Evolutionary conservation across 345 rosid species (phyloP).

Genomic region (Lagerstroemia speciosa): DNA sequence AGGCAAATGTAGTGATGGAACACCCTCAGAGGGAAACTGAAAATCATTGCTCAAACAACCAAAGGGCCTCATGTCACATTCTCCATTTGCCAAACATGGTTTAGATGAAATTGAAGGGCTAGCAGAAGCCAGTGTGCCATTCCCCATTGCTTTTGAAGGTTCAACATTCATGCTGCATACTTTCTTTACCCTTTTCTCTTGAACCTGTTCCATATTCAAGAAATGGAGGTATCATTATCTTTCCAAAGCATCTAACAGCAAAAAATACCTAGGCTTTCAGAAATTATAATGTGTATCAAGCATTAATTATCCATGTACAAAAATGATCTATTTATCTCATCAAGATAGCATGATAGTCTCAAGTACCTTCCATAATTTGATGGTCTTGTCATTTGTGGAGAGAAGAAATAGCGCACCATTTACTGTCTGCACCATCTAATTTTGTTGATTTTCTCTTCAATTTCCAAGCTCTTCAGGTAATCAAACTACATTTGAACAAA

Average conservation of each 20-base stretch:
- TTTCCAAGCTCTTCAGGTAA: slow-evolving; percentile 95
- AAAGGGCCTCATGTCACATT: slow-evolving; percentile 27
- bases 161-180: slow-evolving; percentile 71
- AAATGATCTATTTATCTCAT: neutral
- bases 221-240: neutral
- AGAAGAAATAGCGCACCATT: slow-evolving; percentile 81
- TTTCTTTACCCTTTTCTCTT: slow-evolving; percentile 91
- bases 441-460: slow-evolving; percentile 95
- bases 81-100: slow-evolving; percentile 47
- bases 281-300: neutral
- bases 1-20: slow-evolving; percentile 67
- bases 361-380: slow-evolving; percentile 87
- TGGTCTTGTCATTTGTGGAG: slow-evolving; percentile 80
- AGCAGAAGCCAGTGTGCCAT: slow-evolving; percentile 33
- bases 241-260: neutral
- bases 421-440: slow-evolving; percentile 90
- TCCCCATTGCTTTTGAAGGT: slow-evolving; percentile 38
- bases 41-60: slow-evolving; percentile 36
- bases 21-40: slow-evolving; percentile 50
- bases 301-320: neutral
- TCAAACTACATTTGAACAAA: slow-evolving; percentile 54
- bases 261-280: neutral
- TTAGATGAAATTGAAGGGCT: slow-evolving; percentile 28
- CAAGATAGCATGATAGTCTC: too few species aligned
- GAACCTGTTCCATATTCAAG: slow-evolving; percentile 43